A percentile compares a stretch with the other conserved stretches of the same genome.
These are phyloP conservation scores for Punica granatum DNA, from an alignment of 345 rosid species.

Conservation along the genomic window DNA sequence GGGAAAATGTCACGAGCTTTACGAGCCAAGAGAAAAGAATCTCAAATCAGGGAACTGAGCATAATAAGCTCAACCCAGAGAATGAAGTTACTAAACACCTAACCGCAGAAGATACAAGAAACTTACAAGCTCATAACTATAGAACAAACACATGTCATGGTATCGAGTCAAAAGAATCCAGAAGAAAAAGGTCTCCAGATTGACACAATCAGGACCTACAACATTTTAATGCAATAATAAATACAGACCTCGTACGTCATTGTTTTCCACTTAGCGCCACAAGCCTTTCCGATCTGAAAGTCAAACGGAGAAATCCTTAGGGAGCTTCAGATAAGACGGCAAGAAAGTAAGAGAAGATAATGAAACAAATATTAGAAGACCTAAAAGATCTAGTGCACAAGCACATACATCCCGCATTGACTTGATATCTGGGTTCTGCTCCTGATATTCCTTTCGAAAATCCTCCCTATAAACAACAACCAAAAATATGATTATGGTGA, in stretches of 20 bases:
- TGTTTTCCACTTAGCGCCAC: conserved; percentile 93
- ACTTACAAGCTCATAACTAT: background rate
- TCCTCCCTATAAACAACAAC: conserved; percentile 50
- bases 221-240: background rate
- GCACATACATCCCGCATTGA: conserved; percentile 80
- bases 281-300: conserved; percentile 82
- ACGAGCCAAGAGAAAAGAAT: background rate
- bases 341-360: background rate
- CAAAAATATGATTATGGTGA: background rate
- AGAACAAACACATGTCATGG: background rate
- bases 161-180: background rate
- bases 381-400: background rate
- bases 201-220: background rate
- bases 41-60: background rate
- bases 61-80: background rate
- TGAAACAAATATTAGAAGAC: background rate
- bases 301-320: background rate
- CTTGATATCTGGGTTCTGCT: conserved; percentile 79
- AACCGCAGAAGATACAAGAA: background rate
- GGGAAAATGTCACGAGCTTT: background rate
- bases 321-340: conserved; percentile 7
- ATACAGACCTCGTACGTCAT: conserved; percentile 76
- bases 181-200: background rate
- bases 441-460: conserved; percentile 80
- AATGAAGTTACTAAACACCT: background rate